Percentiles rank a stretch among this genome's conserved stretches.
These are phyloP conservation scores for Athelia sp. DNA, from an alignment of 1,284 basidiomycete genomes.

Conservation along the genomic window DNA sequence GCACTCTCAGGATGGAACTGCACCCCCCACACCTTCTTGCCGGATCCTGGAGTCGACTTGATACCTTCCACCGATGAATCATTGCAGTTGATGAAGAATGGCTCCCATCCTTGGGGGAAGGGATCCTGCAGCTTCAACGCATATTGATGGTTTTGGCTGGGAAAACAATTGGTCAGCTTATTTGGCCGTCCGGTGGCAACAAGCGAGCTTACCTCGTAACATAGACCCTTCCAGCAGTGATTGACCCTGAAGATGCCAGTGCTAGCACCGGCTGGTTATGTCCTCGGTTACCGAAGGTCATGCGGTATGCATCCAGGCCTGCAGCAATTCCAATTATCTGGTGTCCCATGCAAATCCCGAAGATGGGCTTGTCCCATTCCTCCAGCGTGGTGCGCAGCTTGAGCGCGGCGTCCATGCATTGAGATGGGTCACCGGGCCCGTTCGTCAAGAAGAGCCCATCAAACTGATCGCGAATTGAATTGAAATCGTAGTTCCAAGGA, in stretches of 20 bases:
- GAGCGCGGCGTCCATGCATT: slow-evolving; percentile 83
- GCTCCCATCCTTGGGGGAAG: slow-evolving; percentile 93
- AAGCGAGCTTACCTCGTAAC: slow-evolving; percentile 74
- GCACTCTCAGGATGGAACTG: slow-evolving; percentile 97
- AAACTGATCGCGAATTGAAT: slow-evolving; percentile 81
- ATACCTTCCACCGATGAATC: slow-evolving; percentile 97
- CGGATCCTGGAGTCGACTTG: slow-evolving; percentile 84
- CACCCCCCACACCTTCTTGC: slow-evolving; percentile 90
- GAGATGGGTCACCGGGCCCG: slow-evolving; percentile 91
- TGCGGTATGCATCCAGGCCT: slow-evolving; percentile 92
- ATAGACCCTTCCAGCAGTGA: slow-evolving; percentile 94
- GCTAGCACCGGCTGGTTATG: slow-evolving; percentile 99
- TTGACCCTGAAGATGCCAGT: slow-evolving; percentile 83
- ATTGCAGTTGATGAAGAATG: slow-evolving; percentile 98
- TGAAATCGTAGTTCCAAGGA: slow-evolving; percentile 98
- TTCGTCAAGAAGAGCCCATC: slow-evolving; percentile 97
- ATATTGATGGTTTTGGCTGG: slow-evolving; percentile 93
- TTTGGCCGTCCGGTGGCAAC: background rate
- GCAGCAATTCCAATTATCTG: slow-evolving; percentile 97
- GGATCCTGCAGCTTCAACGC: slow-evolving; percentile 89
- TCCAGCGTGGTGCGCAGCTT: slow-evolving; percentile 77
- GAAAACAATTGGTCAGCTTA: slow-evolving; percentile 8
- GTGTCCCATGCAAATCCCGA: slow-evolving; percentile 99
- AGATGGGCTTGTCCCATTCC: slow-evolving; percentile 92
- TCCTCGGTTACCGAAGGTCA: slow-evolving; percentile 98